Evolutionary conservation across 164 flowering plant genomes (phyloP), one percentile per base, ranked within the genome.

Genomic region (Liriodendron chinense): DNA sequence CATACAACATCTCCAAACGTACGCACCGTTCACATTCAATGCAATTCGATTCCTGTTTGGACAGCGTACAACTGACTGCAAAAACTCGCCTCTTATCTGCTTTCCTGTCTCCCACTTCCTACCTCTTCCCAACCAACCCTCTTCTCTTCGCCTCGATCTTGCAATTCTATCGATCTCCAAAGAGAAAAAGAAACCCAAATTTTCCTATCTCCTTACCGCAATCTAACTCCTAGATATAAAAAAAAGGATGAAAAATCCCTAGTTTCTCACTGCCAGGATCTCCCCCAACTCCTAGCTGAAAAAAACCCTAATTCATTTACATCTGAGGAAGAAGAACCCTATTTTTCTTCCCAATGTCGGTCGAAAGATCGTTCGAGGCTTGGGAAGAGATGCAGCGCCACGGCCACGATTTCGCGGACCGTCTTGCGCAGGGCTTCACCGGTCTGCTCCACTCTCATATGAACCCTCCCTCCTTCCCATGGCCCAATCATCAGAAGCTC

Each of bases 341-440:
- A 64, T 23, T 26, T 26, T 67, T 16, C 47, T 26, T 13, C 20
- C 48, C 65, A 64, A 91, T 94, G 92, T 93, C 97, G 3, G 89
- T 86, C 12, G 98, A 93, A 82, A 92, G 94, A 72, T 87, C 98
- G 0, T 87, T 96, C 28, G 99, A 96, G 76, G 97, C 98, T 23
- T 96, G 99, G 99, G 98, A 93, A 75, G 99, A 96, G 89, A 87
- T 96, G 72, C 98, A 93, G 80, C 78, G 98, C 34, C 99, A 96
- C n/a, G 94, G 98, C 2, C 96, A 84, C 65, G 97, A 92, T 79
- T 75, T 96, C 9, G 99, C 98, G 5, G 99, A 96, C 68, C 83
- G 88, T 74, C 80, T 96, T 0, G 87, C 97, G 4, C 98, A 96
- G 79, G 96, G 98, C 0, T 89, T 96, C 74, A 86, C 81, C 5